These are phyloP conservation scores for Pleurotus ostreatus DNA, from an alignment of 768 basidiomycete species.

Conservation along the genomic window DNA sequence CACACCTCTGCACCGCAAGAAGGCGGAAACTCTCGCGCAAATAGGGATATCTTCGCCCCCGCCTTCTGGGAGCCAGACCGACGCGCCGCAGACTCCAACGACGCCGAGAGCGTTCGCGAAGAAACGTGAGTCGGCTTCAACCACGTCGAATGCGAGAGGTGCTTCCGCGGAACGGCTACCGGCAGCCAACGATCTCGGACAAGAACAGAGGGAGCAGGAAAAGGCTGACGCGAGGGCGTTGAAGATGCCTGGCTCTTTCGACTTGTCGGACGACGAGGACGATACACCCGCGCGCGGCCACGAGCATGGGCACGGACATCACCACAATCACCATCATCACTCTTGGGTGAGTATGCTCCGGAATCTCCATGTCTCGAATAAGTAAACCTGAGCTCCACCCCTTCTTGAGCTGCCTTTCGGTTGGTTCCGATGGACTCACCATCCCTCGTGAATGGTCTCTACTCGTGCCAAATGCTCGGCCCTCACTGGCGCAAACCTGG, in stretches of 20 bases:
- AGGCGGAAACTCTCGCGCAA: constrained; percentile 17
- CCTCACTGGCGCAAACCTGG: no score
- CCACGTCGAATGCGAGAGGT: neutral
- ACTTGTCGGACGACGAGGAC: constrained; percentile 17
- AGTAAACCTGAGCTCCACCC: no score
- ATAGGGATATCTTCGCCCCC: neutral
- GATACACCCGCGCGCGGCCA: neutral
- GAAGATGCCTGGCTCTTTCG: constrained; percentile 53
- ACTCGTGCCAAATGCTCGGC: no score
- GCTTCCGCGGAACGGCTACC: neutral
- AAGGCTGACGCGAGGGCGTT: constrained; percentile 17
- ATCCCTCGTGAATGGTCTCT: no score
- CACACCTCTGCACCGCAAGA: constrained; percentile 11
- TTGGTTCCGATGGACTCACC: no score
- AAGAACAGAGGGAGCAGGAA: constrained; percentile 20
- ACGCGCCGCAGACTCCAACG: neutral
- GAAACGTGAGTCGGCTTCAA: neutral
- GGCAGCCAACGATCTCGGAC: no score
- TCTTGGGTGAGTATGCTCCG: constrained; percentile 28
- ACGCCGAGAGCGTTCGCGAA: neutral
- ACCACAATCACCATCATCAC: constrained; percentile 2
- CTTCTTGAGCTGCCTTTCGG: no score
- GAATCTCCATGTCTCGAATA: constrained; percentile 15
- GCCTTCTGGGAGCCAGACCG: neutral
- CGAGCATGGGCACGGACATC: constrained; percentile 7